Conservation (phyloP, 2,329 filamentous ascomycete species). For the Fusarium incarnatum region DNA sequence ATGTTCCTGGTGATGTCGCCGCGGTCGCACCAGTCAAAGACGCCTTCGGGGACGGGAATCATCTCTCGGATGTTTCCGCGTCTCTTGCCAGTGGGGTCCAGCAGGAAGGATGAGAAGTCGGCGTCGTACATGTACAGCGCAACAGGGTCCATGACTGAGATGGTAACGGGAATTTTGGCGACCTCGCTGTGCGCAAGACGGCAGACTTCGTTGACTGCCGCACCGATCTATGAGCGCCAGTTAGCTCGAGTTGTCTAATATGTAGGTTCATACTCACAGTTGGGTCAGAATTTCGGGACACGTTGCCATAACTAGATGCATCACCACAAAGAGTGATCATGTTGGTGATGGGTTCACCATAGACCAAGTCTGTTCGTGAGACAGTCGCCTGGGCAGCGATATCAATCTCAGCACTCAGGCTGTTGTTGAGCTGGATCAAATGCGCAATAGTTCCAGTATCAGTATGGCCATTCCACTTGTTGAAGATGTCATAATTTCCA, state of each 20-base stretch:
- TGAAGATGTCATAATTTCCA: neutral
- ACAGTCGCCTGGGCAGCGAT: constrained; percentile 2
- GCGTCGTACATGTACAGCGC: neutral
- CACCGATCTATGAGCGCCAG: neutral
- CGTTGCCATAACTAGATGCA: neutral
- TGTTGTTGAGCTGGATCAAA: neutral
- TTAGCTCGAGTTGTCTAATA: neutral
- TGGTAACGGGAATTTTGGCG: neutral
- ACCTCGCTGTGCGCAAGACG: neutral
- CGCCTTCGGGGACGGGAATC: neutral
- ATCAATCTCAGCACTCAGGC: constrained; percentile 2
- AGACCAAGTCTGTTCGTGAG: neutral
- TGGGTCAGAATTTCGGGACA: neutral
- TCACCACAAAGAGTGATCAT: constrained; percentile 3
- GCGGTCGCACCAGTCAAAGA: neutral
- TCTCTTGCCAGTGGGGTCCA: neutral
- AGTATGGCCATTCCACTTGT: constrained; percentile 1
- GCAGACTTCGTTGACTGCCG: neutral
- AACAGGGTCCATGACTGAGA: neutral
- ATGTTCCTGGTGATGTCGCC: constrained; percentile 2
- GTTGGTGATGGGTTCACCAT: neutral
- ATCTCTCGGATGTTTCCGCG: neutral
- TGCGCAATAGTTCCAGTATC: neutral
- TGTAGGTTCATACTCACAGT: neutral
- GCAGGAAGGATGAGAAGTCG: constrained; percentile 2